Base-by-base conservation (phyloP, 2,329 filamentous ascomycete species). In the Penicillium fuscoglaucum region DNA sequence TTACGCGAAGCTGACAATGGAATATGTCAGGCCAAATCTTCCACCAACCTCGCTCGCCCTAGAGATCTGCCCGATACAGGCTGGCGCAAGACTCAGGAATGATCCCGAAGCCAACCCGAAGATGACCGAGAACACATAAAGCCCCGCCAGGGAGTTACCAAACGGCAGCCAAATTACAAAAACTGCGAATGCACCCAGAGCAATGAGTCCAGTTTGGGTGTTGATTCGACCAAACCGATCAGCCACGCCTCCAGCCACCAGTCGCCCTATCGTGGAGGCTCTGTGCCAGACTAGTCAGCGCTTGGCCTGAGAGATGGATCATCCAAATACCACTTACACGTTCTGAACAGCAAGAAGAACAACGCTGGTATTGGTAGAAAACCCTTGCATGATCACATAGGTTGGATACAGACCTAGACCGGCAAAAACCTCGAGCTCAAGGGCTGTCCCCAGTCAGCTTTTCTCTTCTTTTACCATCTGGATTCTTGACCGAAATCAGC, bases 11-110 rank as follows among this genome's bases (percentile, higher is more conserved):
- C 76, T 79, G 13, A 78, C 78, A 26, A 82, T 66, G 15, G 79
- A 80, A 61, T 82, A 82, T 67, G 77, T 78, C 2, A 80, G 80
- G 0, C 81, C 80, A 69, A 73, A 80, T 24, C 78, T 76, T 58
- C 78, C 68, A 8, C 79, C 80, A 43, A 80, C 80, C 47, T 82
- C 77, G 48, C 79, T 79, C 0, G 78, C 72, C 24, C 78, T 73
- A 19, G 79, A 82, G 4, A 80, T 75, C 49, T 81, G 78, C 1
- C 79, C 78, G 55, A 82, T 74, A 26, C 80, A 82, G 0, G 80
- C 79, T 28, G 72, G 63, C 1, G 76, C 74, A 0, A 81, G 71
- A 12, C 77, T 78, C 44, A 83, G 71, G 60, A 80, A 82, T 0
- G 78, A 78, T 0, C 80, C 80, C 0, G 78, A 80, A 0, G 75